Conservation (phyloP, 768 basidiomycete species). For the Auricularia sp. region DNA sequence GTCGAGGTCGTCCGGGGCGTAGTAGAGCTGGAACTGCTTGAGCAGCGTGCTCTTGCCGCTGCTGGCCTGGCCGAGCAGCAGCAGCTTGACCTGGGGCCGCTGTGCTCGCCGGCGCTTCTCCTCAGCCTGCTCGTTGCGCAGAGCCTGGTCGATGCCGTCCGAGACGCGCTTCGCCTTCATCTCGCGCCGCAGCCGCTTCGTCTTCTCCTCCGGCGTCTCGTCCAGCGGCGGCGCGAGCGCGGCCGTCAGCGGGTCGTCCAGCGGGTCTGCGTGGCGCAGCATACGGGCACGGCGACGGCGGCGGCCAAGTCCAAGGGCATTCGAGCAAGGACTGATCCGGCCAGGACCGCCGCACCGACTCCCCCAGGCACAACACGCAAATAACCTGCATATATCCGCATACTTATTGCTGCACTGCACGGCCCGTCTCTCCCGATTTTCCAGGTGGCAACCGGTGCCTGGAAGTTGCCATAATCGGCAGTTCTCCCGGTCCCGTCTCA, state of each 20-base stretch:
- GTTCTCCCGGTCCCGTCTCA: too few species aligned
- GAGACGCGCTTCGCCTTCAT: constrained; percentile 5
- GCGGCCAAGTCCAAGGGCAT: not conserved
- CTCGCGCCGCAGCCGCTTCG: constrained; percentile 3
- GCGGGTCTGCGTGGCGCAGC: not conserved
- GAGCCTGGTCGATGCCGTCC: constrained; percentile 2
- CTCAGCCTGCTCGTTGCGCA: constrained; percentile 9
- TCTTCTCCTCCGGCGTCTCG: constrained; percentile 5
- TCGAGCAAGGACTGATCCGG: not conserved
- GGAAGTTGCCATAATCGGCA: too few species aligned
- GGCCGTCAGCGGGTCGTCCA: constrained; percentile 6
- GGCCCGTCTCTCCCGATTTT: too few species aligned
- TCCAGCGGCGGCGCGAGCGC: constrained; percentile 4
- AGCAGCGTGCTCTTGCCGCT: constrained; percentile 62
- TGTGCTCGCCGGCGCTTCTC: constrained; percentile 5
- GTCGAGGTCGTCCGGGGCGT: constrained; percentile 61
- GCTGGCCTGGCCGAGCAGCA: constrained; percentile 18
- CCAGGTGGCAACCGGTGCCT: too few species aligned
- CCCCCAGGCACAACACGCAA: too few species aligned
- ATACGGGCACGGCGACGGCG: not conserved
- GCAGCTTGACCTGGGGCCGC: constrained; percentile 28
- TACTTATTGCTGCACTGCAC: too few species aligned
- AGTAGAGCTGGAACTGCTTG: constrained; percentile 78
- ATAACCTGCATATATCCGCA: too few species aligned
- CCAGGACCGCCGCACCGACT: too few species aligned